Conservation (phyloP, 2,329 filamentous ascomycete species). For the Aspergillus piperis region DNA sequence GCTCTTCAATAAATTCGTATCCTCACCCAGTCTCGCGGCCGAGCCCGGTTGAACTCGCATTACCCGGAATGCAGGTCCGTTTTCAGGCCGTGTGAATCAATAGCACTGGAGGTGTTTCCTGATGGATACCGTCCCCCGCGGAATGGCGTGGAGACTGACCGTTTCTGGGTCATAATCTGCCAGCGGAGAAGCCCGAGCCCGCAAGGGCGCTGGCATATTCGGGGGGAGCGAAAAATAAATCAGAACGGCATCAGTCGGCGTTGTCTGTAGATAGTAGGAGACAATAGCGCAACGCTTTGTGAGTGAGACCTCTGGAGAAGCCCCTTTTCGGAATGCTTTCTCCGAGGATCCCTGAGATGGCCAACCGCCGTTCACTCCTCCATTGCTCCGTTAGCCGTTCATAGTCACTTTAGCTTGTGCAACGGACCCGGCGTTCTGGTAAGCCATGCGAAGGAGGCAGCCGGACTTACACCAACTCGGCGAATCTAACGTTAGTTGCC, state of each 20-base stretch:
- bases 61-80: neutral
- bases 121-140: neutral
- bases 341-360: neutral
- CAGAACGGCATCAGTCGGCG: neutral
- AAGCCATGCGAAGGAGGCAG: constrained; percentile 17
- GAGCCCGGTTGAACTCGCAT: neutral
- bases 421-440: constrained; percentile 18
- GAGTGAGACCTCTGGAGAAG: neutral
- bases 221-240: neutral
- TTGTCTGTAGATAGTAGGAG: neutral
- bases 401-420: constrained; percentile 2
- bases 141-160: neutral
- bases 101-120: neutral
- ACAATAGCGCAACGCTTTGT: neutral
- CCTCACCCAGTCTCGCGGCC: neutral
- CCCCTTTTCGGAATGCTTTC: neutral
- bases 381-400: neutral
- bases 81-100: constrained; percentile 1
- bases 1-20: constrained; percentile 1
- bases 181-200: constrained; percentile 3
- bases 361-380: neutral
- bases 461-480: neutral
- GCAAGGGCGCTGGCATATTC: constrained; percentile 1
- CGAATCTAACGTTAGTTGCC: constrained; percentile 5
- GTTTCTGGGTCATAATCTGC: constrained; percentile 1